Base-by-base conservation (phyloP, 768 basidiomycete species). In the Agrocybe pediades region DNA sequence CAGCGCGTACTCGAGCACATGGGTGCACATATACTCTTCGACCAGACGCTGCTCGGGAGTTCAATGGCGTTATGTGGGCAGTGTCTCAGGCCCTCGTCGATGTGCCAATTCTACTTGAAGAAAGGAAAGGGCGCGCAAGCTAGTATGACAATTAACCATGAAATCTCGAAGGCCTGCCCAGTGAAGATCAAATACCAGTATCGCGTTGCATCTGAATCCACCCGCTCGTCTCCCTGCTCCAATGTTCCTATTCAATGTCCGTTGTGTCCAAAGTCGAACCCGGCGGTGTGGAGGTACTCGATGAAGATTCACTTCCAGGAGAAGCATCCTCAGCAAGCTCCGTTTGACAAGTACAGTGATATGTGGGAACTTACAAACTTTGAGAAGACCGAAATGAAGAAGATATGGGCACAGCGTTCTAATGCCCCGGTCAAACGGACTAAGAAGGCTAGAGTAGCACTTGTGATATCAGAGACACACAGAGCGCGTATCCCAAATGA, bases 11-110 rank as follows among this genome's bases (percentile, higher is more conserved):
- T 71, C 2, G 58, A 66, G 13, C 70, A 71, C 39, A 61, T 64
- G 2, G 67, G 59, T 3, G 49, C 63, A 3, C 69, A 70, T 54
- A 63, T 69, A 24, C 65, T 68, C 13, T 27, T 60, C 46, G 67
- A 69, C 43, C n/a, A n/a, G 29, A 58, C 0, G 30, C 17, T 6
- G 24, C n/a, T 66, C 9, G 40, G 57, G 15, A 46, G 41, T 1
- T 52, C 53, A 2, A 21, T 16, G 4, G 58, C 62, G 30, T 63
- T 59, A 1, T 71, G 70, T 46, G 64, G 69, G 1, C 46, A 70
- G 2, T 71, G 68, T 46, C 58, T 66, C 20, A 53, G 57, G 15
- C 61, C 64, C 0, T 41, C 46, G 15, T 53, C 62, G 3, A 29
- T 53, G 8, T 67, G 67, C 46, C 25, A 53, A 23, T 61, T 57